Conservation (phyloP, 441 rosid species). For the Raphanus hybrid region DNA sequence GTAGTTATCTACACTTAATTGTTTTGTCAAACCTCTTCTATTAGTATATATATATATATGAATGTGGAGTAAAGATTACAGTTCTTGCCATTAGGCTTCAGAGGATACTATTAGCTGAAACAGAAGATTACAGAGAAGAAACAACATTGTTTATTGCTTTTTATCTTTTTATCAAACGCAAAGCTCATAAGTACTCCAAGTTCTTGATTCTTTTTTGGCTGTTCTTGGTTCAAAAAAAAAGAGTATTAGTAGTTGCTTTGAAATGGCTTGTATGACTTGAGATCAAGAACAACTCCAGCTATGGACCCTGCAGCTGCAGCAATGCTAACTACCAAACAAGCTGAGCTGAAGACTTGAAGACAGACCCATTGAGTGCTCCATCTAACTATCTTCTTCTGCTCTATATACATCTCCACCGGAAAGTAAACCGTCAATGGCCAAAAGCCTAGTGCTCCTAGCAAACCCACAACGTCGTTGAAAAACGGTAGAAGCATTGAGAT, state of each 20-base stretch:
- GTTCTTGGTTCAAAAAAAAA: background rate
- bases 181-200: background rate
- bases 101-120: too few species aligned
- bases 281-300: slow-evolving; percentile 67
- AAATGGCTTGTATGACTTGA: slow-evolving; percentile 76
- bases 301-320: slow-evolving; percentile 82
- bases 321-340: slow-evolving; percentile 62
- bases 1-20: too few species aligned
- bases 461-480: slow-evolving; percentile 76
- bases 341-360: slow-evolving; percentile 66
- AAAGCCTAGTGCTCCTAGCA: slow-evolving; percentile 82
- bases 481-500: slow-evolving; percentile 89
- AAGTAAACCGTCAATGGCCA: slow-evolving; percentile 89
- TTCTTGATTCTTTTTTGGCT: background rate
- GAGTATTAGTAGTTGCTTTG: slow-evolving; percentile 41
- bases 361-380: slow-evolving; percentile 81
- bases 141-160: slow-evolving; percentile 14
- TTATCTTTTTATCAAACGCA: slow-evolving; percentile 15
- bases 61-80: too few species aligned
- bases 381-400: slow-evolving; percentile 62
- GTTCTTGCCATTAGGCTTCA: too few species aligned
- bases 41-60: too few species aligned
- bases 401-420: slow-evolving; percentile 90
- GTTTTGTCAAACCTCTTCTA: too few species aligned
- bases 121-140: too few species aligned